phyloP scores from a whole-genome alignment of 768 basidiomycete species.

The Neoboletus subvelutipes region DNA sequence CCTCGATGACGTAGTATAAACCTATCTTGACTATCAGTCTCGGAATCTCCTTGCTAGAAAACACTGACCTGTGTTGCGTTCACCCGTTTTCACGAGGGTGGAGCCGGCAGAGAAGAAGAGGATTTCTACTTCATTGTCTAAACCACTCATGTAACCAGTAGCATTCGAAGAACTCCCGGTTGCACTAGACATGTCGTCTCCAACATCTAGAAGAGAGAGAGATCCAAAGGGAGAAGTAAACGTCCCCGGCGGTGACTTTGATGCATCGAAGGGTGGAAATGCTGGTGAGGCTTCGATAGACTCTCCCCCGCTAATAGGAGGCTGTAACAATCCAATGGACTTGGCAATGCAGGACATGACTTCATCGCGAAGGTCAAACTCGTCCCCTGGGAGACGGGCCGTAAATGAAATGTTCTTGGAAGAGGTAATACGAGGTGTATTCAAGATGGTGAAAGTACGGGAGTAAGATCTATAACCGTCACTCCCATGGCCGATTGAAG shows the following conservation, averaged over 20 bases:
- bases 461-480: slow-evolving; percentile 47
- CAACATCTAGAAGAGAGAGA: slow-evolving; percentile 66
- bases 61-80: slow-evolving; percentile 75
- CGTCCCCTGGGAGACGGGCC: slow-evolving; percentile 46
- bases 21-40: slow-evolving; percentile 39
- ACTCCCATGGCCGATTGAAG: slow-evolving; percentile 48
- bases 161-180: slow-evolving; percentile 56
- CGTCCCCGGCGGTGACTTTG: slow-evolving; percentile 33
- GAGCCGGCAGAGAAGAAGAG: slow-evolving; percentile 88
- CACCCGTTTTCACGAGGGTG: slow-evolving; percentile 84
- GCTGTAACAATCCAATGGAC: slow-evolving; percentile 91
- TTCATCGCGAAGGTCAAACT: slow-evolving; percentile 93
- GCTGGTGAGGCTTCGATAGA: slow-evolving; percentile 68
- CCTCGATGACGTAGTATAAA: slow-evolving; percentile 93
- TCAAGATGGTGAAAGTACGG: slow-evolving; percentile 50
- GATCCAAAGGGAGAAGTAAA: slow-evolving; percentile 73
- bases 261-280: slow-evolving; percentile 47
- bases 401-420: slow-evolving; percentile 27
- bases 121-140: slow-evolving; percentile 97
- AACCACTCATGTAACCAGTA: slow-evolving; percentile 66
- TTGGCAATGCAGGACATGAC: slow-evolving; percentile 98
- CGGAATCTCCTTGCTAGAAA: not conserved
- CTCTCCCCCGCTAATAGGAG: slow-evolving; percentile 68
- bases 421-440: slow-evolving; percentile 45
- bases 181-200: slow-evolving; percentile 67